Evolutionary conservation across 2,329 filamentous ascomycete genomes (phyloP), one percentile per base, ranked within the genome.

Genomic region (Pseudogymnoascus sp.): DNA sequence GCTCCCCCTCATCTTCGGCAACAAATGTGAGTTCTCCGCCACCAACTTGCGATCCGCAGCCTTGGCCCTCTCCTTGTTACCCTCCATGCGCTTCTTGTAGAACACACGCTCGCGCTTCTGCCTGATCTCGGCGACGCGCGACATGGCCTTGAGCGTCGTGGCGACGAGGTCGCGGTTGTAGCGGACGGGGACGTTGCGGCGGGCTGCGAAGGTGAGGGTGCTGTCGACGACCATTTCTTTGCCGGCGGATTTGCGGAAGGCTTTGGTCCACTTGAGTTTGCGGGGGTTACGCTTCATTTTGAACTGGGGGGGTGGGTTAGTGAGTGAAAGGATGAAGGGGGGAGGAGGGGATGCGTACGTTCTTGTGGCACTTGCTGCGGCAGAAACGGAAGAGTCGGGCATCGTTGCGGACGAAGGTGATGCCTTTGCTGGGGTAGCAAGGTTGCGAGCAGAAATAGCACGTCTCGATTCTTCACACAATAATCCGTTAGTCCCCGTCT

Each of bases 201-300:
- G 90, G 70, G 92, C 90, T 67, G 91, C 90, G 79, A 98, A 96
- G 74, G 92, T 89, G 66, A 99, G 87, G 34, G 93, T 96, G 73
- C 86, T 90, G 83, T 99, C 95, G 78, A 98, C 93, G 64, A 90
- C 90, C 91, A 96, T 86, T 75, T 87, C 83, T 80, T 92, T 96
- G 80, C 91, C 91, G 65, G 90, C 88, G 16, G 89, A 85, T 75
- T 88, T 89, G 74, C 92, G 89, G 84, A 93, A 93, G 62, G 91
- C 87, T 83, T 97, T 96, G 67, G 93, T 97, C 95, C 93, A 97
- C 79, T 92, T 95, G 71, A 98, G 85, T 79, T 97, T 96, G 76
- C 93, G 88, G 37, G 93, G 93, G 80, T 98, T 97, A 70, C 95
- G 88, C 89, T 96, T 96, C 91, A 96, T 96, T 80, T 96, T 95